These are phyloP conservation scores for Jatropha curcas DNA, from an alignment of 345 rosid species.

Conservation along the genomic window DNA sequence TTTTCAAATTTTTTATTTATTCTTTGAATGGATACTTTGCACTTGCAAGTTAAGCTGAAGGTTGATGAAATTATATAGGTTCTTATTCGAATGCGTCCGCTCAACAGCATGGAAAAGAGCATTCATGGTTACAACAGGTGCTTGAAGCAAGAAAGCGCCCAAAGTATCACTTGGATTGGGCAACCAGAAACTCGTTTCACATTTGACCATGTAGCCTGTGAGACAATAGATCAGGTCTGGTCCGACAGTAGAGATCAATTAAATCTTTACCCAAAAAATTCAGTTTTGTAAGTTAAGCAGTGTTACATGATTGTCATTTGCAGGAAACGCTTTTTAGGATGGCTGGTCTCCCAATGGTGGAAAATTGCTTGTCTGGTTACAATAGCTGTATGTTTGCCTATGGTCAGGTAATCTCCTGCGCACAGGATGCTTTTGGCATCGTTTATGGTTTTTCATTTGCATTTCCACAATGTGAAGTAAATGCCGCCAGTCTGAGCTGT, in stretches of 20 bases:
- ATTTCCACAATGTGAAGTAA: not conserved
- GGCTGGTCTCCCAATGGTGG: constrained; percentile 91
- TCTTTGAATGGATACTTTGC: not conserved
- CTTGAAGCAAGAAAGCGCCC: constrained; percentile 88
- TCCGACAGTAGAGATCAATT: constrained; percentile 12
- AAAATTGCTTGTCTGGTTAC: constrained; percentile 96
- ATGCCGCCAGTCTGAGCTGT: not conserved
- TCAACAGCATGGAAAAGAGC: constrained; percentile 75
- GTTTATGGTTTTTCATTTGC: not conserved
- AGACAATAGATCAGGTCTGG: constrained; percentile 83
- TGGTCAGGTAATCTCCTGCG: constrained; percentile 68
- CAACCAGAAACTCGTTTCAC: constrained; percentile 86
- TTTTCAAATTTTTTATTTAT: not conserved
- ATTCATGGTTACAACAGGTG: constrained; percentile 73
- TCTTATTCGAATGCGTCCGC: constrained; percentile 85
- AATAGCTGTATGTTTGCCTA: constrained; percentile 98
- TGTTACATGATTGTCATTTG: constrained; percentile 19
- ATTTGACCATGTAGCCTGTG: constrained; percentile 93
- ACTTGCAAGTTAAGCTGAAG: constrained; percentile 12
- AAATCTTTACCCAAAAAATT: not conserved
- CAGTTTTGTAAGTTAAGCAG: constrained; percentile 4
- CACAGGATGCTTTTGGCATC: not conserved
- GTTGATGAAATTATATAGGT: constrained; percentile 43
- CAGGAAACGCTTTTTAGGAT: constrained; percentile 89
- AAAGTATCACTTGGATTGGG: constrained; percentile 77